Evolutionary conservation across 2,329 filamentous ascomycete species (phyloP).

Genomic region (Neonectria punicea): DNA sequence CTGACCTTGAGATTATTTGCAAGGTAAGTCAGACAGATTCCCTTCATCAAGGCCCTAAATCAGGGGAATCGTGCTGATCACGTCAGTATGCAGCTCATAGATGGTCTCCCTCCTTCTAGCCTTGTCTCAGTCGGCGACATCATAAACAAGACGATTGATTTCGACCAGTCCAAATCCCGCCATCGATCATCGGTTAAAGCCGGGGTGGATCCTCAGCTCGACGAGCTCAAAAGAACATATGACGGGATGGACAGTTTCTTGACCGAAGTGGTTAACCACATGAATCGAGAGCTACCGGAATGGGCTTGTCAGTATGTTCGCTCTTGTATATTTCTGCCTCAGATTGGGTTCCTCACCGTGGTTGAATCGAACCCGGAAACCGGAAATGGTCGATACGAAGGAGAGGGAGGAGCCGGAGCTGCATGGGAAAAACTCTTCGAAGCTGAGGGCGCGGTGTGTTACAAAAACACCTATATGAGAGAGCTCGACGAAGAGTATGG

Average conservation of each 20-base stretch:
- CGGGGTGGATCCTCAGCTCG: constrained; percentile 79
- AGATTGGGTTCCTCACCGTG: constrained; percentile 88
- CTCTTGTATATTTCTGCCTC: constrained; percentile 90
- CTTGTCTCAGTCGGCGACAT: constrained; percentile 75
- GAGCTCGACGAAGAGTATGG: constrained; percentile 85
- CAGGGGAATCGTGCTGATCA: constrained; percentile 12
- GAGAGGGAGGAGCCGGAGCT: constrained; percentile 64
- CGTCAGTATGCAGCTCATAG: constrained; percentile 59
- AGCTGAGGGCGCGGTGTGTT: constrained; percentile 78
- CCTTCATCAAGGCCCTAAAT: not conserved
- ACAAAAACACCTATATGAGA: constrained; percentile 85
- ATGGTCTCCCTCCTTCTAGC: constrained; percentile 66
- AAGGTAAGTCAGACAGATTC: constrained; percentile 61
- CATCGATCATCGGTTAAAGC: constrained; percentile 77
- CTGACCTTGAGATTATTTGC: constrained; percentile 32
- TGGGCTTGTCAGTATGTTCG: constrained; percentile 63
- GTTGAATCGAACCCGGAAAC: constrained; percentile 66
- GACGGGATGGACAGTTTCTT: constrained; percentile 81
- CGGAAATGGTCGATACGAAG: constrained; percentile 71
- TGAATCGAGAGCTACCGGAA: constrained; percentile 71
- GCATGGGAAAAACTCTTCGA: constrained; percentile 83
- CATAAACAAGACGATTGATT: constrained; percentile 82
- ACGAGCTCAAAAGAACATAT: constrained; percentile 80
- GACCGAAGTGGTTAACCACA: constrained; percentile 70
- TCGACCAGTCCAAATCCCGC: constrained; percentile 77